A percentile compares a stretch with the other conserved stretches of the same genome.
Conservation (phyloP, 257 asterid genomes). For the Capsicum pubescens region DNA sequence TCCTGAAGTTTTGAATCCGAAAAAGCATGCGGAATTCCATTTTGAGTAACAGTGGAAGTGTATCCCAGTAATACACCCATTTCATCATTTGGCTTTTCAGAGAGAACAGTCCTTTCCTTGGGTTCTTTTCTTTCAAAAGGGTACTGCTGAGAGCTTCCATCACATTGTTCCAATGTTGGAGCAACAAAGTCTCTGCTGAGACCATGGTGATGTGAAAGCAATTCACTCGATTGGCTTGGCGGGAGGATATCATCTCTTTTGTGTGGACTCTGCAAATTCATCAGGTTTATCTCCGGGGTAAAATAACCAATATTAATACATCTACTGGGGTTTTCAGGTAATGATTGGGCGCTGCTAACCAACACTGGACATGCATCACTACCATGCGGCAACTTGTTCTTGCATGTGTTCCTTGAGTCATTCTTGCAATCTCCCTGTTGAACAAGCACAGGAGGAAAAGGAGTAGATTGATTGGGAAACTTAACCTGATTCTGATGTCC, state of each 20-base stretch:
- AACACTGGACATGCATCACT: constrained; percentile 43
- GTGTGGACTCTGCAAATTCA: constrained; percentile 35
- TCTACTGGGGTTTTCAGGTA: constrained; percentile 42
- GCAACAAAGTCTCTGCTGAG: constrained; percentile 36
- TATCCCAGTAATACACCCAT: constrained; percentile 40
- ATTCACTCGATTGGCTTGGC: constrained; percentile 43
- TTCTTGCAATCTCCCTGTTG: constrained; percentile 45
- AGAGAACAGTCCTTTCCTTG: constrained; percentile 36
- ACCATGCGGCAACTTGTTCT: constrained; percentile 39
- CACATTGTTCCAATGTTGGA: constrained; percentile 42
- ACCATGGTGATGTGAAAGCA: constrained; percentile 34
- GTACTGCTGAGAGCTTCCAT: constrained; percentile 37
- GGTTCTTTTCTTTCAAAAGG: constrained; percentile 40
- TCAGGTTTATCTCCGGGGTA: constrained; percentile 36
- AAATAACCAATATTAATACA: constrained; percentile 36
- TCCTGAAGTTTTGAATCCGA: constrained; percentile 78
- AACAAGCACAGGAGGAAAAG: constrained; percentile 40
- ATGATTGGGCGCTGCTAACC: constrained; percentile 37
- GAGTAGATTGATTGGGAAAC: constrained; percentile 36
- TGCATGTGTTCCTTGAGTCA: constrained; percentile 29
- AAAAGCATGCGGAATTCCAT: constrained; percentile 65
- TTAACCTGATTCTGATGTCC: constrained; percentile 41
- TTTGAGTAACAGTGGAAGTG: constrained; percentile 41
- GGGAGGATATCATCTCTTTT: constrained; percentile 36
- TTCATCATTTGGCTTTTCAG: constrained; percentile 45